Base-by-base conservation (phyloP, 345 rosid genomes). In the Citrus inodora region DNA sequence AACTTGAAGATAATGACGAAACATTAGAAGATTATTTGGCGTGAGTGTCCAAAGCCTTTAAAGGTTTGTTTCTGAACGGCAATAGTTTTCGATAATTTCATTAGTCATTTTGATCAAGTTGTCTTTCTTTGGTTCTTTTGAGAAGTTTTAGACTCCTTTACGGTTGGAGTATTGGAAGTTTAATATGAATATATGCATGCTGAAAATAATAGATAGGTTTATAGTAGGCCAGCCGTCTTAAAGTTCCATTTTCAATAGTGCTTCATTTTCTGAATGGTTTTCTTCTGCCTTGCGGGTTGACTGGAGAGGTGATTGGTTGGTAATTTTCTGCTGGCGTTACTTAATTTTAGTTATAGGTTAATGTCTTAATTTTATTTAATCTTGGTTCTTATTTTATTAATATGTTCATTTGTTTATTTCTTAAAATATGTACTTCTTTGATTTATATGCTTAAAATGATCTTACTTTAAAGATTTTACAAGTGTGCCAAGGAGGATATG, bases 1-100 rank as follows among this genome's bases (percentile, higher is more conserved):
- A 90, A 14, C 89, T 95, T 73, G 97, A 92, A 79, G 97, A 92
- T 24, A 85, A 85, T 62, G 97, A 93, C 5, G 92, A 91, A 77
- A 93, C 94, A 0, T 79, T 95, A 72, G 95, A 95, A 66, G 97
- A 91, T 65, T 92, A 91, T 77, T 70, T 92, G 77, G 91, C 87
- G 89, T 3, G 91, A 82, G 4, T 90, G 94, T 74, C 98, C 99
- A 48, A 81, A 79, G 69, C 93, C 97, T 78, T 68, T 95, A 42
- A 89, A 93, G 92, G 98, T 93, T 27, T 72, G 51, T 74, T 38
- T 70, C 82, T 85, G 64, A 74, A 55, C n/a, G 64, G 5, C 76
- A 28, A 19, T 40, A 32, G 27, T 28, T 1, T 74, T 61, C 10
- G 9, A 25, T 61, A 25, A 38, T 17, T n/a, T n/a, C 30, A 5